Conservation (phyloP, 2,329 filamentous ascomycete species). For the Apiospora malaysiana region DNA sequence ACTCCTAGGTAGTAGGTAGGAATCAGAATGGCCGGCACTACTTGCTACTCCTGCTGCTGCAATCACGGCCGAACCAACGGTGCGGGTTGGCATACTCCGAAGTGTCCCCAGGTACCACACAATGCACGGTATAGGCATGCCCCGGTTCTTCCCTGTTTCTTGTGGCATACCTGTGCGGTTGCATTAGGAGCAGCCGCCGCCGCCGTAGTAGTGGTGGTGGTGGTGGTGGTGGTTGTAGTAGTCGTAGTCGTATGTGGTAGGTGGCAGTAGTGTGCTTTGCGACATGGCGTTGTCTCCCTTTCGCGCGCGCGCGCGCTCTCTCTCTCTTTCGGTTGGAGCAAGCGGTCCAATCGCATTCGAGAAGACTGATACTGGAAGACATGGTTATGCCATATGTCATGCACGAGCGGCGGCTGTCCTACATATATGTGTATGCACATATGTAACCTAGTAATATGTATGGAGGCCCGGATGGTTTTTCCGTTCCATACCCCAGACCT, state of each 20-base stretch:
- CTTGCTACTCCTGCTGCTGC: background rate
- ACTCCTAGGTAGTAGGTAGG: too few species aligned
- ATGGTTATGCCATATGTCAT: background rate
- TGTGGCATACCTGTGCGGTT: background rate
- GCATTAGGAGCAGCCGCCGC: background rate
- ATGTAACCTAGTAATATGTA: background rate
- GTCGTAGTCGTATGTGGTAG: background rate
- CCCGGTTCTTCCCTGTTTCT: background rate
- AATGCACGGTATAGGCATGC: background rate
- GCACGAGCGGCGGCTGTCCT: background rate
- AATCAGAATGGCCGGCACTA: conserved; percentile 3
- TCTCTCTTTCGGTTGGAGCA: background rate
- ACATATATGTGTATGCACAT: background rate
- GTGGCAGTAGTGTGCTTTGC: background rate
- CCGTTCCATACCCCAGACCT: conserved; percentile 10
- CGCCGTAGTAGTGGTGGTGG: background rate
- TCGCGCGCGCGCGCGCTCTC: background rate
- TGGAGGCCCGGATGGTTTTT: background rate
- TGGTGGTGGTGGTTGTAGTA: background rate
- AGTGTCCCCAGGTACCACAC: background rate
- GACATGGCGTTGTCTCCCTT: background rate
- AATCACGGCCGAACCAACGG: conserved; percentile 15
- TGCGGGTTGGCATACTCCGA: background rate
- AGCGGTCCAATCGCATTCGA: background rate
- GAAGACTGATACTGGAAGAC: background rate